Conservation (phyloP, 2,329 filamentous ascomycete species). For the Botrytis hyacinthi region DNA sequence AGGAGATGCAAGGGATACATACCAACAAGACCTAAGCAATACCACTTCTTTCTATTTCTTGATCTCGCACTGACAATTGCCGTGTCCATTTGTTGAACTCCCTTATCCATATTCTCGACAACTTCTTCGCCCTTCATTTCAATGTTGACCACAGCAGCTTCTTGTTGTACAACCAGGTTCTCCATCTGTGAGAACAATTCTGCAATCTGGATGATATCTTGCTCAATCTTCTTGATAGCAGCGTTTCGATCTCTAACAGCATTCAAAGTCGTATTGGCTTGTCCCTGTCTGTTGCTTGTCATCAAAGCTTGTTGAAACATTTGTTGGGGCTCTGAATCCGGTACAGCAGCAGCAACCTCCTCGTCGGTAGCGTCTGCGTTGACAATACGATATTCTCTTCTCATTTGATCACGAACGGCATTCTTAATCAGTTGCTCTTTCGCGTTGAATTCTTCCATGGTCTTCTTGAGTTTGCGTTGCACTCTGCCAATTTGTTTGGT, state of each 20-base stretch:
- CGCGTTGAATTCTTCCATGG: conserved; percentile 78
- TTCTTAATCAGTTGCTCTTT: no score
- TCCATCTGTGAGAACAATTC: conserved; percentile 91
- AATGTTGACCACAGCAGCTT: conserved; percentile 74
- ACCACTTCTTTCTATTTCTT: conserved; percentile 83
- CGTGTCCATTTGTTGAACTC: conserved; percentile 77
- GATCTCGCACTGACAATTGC: conserved; percentile 75
- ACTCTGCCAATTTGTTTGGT: conserved; percentile 84
- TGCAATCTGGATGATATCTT: conserved; percentile 81
- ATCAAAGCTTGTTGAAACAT: conserved; percentile 87
- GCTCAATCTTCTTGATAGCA: conserved; percentile 88
- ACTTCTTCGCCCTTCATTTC: conserved; percentile 86
- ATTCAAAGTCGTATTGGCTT: conserved; percentile 74
- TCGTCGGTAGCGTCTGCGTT: conserved; percentile 74
- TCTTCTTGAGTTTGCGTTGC: conserved; percentile 74
- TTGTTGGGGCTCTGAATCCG: conserved; percentile 66
- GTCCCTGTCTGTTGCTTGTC: conserved; percentile 75
- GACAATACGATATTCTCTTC: conserved; percentile 87
- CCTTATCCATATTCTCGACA: conserved; percentile 78
- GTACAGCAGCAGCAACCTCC: conserved; percentile 75
- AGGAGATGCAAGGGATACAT: conserved; percentile 22
- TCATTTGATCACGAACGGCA: conserved; percentile 87
- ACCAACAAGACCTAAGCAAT: conserved; percentile 76
- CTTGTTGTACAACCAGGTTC: conserved; percentile 80
- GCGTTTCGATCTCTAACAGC: conserved; percentile 81